These are phyloP conservation scores for Bipolaris sorokiniana DNA, from an alignment of 2,329 filamentous ascomycete species.

Conservation along the genomic window DNA sequence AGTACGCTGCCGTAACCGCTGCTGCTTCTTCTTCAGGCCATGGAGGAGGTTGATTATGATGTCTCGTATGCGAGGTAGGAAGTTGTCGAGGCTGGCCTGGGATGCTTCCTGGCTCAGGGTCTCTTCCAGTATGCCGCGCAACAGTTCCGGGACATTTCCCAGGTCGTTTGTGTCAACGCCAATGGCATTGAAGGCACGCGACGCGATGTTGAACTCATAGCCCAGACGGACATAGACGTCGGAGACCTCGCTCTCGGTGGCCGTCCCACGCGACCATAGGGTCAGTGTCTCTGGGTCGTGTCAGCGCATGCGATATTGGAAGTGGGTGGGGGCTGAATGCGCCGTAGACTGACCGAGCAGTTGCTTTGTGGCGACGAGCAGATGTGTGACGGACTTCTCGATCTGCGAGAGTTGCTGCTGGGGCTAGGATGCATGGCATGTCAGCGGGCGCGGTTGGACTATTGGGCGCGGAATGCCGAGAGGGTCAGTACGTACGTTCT, in stretches of 20 bases:
- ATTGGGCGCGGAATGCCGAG: constrained; percentile 11
- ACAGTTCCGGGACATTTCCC: constrained; percentile 89
- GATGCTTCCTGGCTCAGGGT: constrained; percentile 97
- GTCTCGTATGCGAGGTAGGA: constrained; percentile 90
- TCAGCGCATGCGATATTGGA: constrained; percentile 19
- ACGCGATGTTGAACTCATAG: constrained; percentile 99
- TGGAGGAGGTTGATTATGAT: constrained; percentile 98
- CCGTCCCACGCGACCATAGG: constrained; percentile 92
- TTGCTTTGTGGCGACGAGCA: constrained; percentile 96
- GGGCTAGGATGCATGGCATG: constrained; percentile 56
- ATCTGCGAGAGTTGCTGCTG: constrained; percentile 88
- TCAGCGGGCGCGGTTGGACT: constrained; percentile 22
- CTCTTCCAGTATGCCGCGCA: constrained; percentile 90
- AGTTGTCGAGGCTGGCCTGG: constrained; percentile 89
- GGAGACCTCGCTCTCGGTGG: constrained; percentile 92
- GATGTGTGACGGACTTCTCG: constrained; percentile 92
- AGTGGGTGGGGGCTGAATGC: constrained; percentile 6
- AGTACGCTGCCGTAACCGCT: constrained; percentile 72
- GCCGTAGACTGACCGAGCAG: constrained; percentile 62
- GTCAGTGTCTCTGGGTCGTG: constrained; percentile 77
- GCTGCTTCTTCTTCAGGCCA: constrained; percentile 95
- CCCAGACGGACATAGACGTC: constrained; percentile 97
- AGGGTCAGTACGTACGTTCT: constrained; percentile 43
- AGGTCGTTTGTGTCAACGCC: constrained; percentile 94
- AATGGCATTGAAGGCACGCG: constrained; percentile 93